Percentiles rank a stretch among this genome's conserved stretches.
Conservation (phyloP, 2,329 filamentous ascomycete genomes). For the Akanthomyces muscarius region DNA sequence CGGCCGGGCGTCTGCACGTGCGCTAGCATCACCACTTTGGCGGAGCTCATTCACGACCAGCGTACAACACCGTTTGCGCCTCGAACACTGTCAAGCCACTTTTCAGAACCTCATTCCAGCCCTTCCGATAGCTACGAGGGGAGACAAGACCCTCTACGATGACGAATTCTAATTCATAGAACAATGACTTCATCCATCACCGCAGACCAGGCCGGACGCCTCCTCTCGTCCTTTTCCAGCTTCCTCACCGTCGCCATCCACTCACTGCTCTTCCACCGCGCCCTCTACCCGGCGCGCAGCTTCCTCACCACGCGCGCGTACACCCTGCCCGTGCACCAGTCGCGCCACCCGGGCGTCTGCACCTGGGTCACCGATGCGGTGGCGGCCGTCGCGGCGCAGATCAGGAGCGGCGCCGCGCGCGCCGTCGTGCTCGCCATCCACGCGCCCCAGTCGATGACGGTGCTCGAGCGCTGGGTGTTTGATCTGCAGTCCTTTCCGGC, state of each 20-base stretch:
- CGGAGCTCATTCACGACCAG: slow-evolving; percentile 6
- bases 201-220: slow-evolving; percentile 44
- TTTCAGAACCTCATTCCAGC: background rate
- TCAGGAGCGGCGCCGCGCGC: slow-evolving; percentile 53
- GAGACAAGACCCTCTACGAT: background rate
- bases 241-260: slow-evolving; percentile 83
- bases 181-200: slow-evolving; percentile 26
- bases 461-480: slow-evolving; percentile 61
- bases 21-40: slow-evolving; percentile 12
- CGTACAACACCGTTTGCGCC: background rate
- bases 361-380: slow-evolving; percentile 81
- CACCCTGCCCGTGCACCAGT: slow-evolving; percentile 80
- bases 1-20: background rate
- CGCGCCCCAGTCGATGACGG: slow-evolving; percentile 32
- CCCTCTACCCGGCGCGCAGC: slow-evolving; percentile 70
- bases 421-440: slow-evolving; percentile 49
- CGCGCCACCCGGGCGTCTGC: slow-evolving; percentile 80
- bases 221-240: slow-evolving; percentile 67
- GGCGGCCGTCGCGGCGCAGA: slow-evolving; percentile 64
- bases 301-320: slow-evolving; percentile 79
- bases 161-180: background rate
- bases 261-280: slow-evolving; percentile 78
- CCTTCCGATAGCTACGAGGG: background rate
- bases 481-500: slow-evolving; percentile 51
- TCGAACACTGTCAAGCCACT: background rate